Evolutionary conservation across 139 green algal species (phyloP).

Genomic region (Nannochloris sp.): DNA sequence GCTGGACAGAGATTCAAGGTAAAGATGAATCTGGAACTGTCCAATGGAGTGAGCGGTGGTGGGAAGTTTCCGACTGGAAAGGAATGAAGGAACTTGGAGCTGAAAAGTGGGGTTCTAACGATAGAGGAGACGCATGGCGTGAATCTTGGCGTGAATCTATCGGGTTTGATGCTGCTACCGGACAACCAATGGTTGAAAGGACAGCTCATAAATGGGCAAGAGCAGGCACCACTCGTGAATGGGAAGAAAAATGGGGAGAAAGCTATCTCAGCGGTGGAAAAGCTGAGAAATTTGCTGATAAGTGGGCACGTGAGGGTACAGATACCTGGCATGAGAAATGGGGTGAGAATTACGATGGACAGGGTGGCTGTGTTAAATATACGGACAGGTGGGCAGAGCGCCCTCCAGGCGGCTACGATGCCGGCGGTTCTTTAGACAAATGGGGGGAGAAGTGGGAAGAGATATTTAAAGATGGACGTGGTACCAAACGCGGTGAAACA

Average conservation of each 20-base stretch:
- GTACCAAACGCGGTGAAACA: slow-evolving; percentile 59
- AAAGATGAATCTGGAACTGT: slow-evolving; percentile 3
- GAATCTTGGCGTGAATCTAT: slow-evolving; percentile 75
- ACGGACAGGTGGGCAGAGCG: slow-evolving; percentile 82
- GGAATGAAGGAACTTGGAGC: slow-evolving; percentile 76
- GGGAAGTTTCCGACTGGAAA: slow-evolving; percentile 68
- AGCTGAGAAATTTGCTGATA: slow-evolving; percentile 78
- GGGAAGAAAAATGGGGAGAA: slow-evolving; percentile 88
- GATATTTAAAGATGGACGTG: slow-evolving; percentile 59
- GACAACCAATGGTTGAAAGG: slow-evolving; percentile 60
- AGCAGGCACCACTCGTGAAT: slow-evolving; percentile 44
- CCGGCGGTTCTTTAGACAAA: slow-evolving; percentile 43
- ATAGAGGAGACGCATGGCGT: slow-evolving; percentile 55
- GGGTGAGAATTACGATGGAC: slow-evolving; percentile 73
- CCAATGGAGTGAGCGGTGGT: slow-evolving; percentile 76
- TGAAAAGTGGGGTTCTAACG: slow-evolving; percentile 54
- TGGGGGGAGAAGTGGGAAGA: slow-evolving; percentile 90
- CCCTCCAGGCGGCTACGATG: slow-evolving; percentile 8
- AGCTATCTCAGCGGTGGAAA: slow-evolving; percentile 45
- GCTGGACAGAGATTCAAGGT: slow-evolving; percentile 62
- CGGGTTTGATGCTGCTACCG: slow-evolving; percentile 35
- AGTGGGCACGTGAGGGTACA: slow-evolving; percentile 62
- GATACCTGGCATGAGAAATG: slow-evolving; percentile 86
- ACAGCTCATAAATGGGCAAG: slow-evolving; percentile 74
- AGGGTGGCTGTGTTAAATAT: slow-evolving; percentile 60